Percentiles rank a stretch among this genome's conserved stretches.
These are phyloP conservation scores for Xanthoconium stramineum DNA, from an alignment of 768 basidiomycete species.

Conservation along the genomic window DNA sequence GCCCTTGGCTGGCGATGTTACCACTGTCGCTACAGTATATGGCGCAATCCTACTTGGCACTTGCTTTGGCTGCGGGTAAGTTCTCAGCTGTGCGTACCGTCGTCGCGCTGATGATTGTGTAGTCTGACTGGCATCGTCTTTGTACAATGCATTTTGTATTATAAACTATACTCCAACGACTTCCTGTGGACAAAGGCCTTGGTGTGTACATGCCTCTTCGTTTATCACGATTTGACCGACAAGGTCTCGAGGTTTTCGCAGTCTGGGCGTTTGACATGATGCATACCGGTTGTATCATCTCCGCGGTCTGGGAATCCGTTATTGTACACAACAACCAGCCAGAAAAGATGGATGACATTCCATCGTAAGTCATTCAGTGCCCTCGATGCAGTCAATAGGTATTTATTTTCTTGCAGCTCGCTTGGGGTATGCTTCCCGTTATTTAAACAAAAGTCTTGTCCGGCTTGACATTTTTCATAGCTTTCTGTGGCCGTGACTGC, in stretches of 20 bases:
- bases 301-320: conserved; percentile 26
- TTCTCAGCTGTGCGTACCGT: neutral
- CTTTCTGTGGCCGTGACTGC: conserved; percentile 34
- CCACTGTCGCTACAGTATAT: conserved; percentile 29
- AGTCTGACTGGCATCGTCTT: conserved; percentile 33
- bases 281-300: conserved; percentile 28
- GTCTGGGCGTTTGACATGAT: conserved; percentile 31
- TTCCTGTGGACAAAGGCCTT: conserved; percentile 24
- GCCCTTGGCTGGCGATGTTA: conserved; percentile 28
- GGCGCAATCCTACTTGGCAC: conserved; percentile 32
- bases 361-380: conserved; percentile 17
- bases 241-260: conserved; percentile 18
- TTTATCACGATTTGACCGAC: too few species aligned
- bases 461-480: conserved; percentile 4
- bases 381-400: neutral
- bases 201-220: too few species aligned
- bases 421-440: conserved; percentile 21
- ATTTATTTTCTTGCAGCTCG: conserved; percentile 14
- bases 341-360: conserved; percentile 26
- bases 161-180: conserved; percentile 30
- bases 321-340: conserved; percentile 26
- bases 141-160: conserved; percentile 31
- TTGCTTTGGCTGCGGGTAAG: conserved; percentile 29
- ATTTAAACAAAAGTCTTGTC: neutral
- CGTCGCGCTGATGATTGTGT: conserved; percentile 4